Conservation (phyloP, 2,329 filamentous ascomycete species). For the Penicillium sp. region DNA sequence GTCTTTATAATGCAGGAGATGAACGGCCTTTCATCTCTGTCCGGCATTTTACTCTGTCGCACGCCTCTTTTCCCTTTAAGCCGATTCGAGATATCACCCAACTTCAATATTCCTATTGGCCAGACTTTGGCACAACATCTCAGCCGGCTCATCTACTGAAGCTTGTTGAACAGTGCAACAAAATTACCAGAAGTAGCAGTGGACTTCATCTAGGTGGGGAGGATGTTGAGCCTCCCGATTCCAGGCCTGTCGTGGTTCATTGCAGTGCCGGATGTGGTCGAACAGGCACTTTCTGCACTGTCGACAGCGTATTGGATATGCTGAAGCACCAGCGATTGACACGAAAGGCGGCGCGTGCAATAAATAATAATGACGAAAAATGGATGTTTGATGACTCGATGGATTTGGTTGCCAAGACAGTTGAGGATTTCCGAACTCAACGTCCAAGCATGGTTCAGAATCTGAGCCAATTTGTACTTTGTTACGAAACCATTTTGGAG, state of each 20-base stretch:
- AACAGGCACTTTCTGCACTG: constrained; percentile 93
- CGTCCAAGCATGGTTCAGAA: constrained; percentile 96
- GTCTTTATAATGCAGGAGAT: constrained; percentile 28
- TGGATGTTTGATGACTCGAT: constrained; percentile 69
- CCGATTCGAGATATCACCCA: constrained; percentile 92
- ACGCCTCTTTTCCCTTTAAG: constrained; percentile 72
- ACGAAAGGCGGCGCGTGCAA: constrained; percentile 10
- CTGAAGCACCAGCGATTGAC: constrained; percentile 71
- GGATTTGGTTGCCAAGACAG: constrained; percentile 80
- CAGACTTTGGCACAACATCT: constrained; percentile 90
- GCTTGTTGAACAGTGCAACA: constrained; percentile 82
- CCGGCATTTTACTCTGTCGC: constrained; percentile 79
- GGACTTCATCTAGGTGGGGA: constrained; percentile 24
- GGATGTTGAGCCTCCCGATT: constrained; percentile 53
- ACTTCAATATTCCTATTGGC: constrained; percentile 93
- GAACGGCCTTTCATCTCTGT: constrained; percentile 75
- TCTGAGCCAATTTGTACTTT: constrained; percentile 86
- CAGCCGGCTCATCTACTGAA: constrained; percentile 82
- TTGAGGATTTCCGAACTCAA: constrained; percentile 85
- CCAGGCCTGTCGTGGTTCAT: constrained; percentile 81
- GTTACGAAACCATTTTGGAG: constrained; percentile 90
- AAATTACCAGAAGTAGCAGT: constrained; percentile 50
- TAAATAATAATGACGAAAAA: constrained; percentile 19
- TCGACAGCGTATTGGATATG: constrained; percentile 95
- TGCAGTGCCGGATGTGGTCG: constrained; percentile 94